phyloP scores from a whole-genome alignment of 345 rosid species.

The Aquilaria sinensis region DNA sequence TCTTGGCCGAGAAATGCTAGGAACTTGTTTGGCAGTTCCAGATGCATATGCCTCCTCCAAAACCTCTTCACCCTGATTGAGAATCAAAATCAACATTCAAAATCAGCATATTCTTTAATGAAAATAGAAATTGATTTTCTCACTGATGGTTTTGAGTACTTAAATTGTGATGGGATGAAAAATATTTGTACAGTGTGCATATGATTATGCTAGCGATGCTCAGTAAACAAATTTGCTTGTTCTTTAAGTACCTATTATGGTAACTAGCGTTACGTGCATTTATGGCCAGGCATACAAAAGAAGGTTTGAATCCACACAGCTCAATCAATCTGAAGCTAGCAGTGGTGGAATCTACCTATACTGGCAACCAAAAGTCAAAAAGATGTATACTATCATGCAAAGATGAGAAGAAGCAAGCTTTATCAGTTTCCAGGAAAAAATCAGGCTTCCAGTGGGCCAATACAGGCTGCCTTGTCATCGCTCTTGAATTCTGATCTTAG shows the following conservation, averaged over 20 bases:
- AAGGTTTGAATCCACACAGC: constrained; percentile 3
- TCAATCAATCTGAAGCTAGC: constrained; percentile 6
- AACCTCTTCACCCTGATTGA: constrained; percentile 57
- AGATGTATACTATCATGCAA: background rate
- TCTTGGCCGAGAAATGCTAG: constrained; percentile 55
- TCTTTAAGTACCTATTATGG: constrained; percentile 2
- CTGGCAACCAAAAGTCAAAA: constrained; percentile 11
- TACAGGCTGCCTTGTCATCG: constrained; percentile 1
- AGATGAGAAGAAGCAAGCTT: too few species aligned
- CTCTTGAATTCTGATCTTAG: constrained; percentile 6
- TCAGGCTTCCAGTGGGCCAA: constrained; percentile 5
- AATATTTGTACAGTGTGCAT: background rate
- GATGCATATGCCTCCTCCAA: constrained; percentile 73
- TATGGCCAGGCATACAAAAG: background rate
- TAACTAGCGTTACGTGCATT: background rate
- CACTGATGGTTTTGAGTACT: background rate
- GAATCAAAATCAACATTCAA: constrained; percentile 10
- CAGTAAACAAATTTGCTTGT: background rate
- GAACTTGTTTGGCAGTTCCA: constrained; percentile 46
- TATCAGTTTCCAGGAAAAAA: background rate
- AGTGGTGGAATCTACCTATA: constrained; percentile 13
- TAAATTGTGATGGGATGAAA: background rate
- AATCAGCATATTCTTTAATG: background rate
- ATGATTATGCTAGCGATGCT: background rate
- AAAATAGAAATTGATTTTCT: background rate